Evolutionary conservation across 176 grass and related monocot genomes (phyloP).

Genomic region (Leersia perrieri): DNA sequence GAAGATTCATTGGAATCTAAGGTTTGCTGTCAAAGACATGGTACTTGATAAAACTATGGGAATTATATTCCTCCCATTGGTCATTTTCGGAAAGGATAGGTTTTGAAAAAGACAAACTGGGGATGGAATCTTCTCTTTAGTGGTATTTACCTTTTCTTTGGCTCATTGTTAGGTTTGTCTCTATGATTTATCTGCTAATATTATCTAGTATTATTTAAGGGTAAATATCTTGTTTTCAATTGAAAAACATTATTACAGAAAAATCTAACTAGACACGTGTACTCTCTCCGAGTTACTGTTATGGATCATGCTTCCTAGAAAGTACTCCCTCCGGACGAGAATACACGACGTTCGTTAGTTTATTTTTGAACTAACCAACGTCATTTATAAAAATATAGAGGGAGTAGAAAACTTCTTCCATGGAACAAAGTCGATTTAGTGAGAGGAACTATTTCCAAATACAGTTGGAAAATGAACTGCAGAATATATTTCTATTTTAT

Average conservation of each 20-base stretch:
- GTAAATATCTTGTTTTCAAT: not conserved
- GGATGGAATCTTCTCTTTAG: not conserved
- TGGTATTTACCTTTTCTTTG: not conserved
- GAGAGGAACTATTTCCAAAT: not conserved
- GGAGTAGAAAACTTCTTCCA: not conserved
- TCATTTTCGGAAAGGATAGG: not conserved
- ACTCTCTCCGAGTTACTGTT: not conserved
- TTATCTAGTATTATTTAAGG: not conserved
- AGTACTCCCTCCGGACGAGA: too few species aligned
- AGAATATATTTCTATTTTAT: not conserved
- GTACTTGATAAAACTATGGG: not conserved
- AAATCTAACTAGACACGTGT: not conserved
- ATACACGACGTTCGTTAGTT: too few species aligned
- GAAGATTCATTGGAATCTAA: not conserved
- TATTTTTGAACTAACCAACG: too few species aligned
- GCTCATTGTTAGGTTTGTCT: not conserved
- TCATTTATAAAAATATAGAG: too few species aligned
- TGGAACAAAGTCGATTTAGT: not conserved
- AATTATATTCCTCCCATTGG: not conserved
- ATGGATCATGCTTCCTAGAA: not conserved
- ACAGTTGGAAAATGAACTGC: not conserved
- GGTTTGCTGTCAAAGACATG: not conserved
- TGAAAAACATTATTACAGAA: not conserved
- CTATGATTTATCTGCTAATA: not conserved
- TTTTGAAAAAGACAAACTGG: constrained; percentile 5